Percentiles rank a stretch among this genome's conserved stretches.
Conservation (phyloP, 78 protist genomes). For the Dictyostelium citrinum region DNA sequence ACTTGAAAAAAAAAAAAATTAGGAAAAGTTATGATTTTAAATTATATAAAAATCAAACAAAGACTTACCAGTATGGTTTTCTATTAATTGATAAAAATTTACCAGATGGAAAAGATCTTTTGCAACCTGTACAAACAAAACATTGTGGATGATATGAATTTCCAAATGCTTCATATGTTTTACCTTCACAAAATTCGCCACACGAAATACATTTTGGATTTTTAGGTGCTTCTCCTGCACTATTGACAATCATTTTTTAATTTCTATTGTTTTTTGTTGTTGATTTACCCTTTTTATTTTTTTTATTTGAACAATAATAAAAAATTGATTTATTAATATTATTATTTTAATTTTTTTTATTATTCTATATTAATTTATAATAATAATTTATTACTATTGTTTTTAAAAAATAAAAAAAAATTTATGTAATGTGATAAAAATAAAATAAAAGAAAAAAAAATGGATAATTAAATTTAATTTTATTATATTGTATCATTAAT, state of each 20-base stretch:
- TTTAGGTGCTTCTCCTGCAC: constrained; percentile 21
- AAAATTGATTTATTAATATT: background rate
- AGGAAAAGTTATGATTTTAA: background rate
- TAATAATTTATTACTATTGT: background rate
- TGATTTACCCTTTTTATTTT: background rate
- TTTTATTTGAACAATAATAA: background rate
- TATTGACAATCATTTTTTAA: constrained; percentile 21
- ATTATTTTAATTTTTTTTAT: background rate
- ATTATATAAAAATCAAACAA: background rate
- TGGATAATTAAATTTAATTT: background rate
- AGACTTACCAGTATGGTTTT: constrained; percentile 65
- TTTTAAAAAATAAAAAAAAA: background rate
- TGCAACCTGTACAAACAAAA: constrained; percentile 52
- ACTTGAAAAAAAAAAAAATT: background rate
- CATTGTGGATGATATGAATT: constrained; percentile 60
- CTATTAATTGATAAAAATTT: constrained; percentile 47
- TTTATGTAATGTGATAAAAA: background rate
- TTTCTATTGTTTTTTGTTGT: background rate
- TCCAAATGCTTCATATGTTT: constrained; percentile 67
- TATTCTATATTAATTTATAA: background rate
- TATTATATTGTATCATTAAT: background rate
- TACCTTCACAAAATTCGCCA: constrained; percentile 60
- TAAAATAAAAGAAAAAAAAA: background rate
- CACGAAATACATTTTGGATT: constrained; percentile 69
- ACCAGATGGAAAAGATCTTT: constrained; percentile 62